Percentiles rank a stretch among this genome's conserved stretches.
phyloP scores from a whole-genome alignment of 192 early-diverging fungal genomes.

The Radiomyces spectabilis region DNA sequence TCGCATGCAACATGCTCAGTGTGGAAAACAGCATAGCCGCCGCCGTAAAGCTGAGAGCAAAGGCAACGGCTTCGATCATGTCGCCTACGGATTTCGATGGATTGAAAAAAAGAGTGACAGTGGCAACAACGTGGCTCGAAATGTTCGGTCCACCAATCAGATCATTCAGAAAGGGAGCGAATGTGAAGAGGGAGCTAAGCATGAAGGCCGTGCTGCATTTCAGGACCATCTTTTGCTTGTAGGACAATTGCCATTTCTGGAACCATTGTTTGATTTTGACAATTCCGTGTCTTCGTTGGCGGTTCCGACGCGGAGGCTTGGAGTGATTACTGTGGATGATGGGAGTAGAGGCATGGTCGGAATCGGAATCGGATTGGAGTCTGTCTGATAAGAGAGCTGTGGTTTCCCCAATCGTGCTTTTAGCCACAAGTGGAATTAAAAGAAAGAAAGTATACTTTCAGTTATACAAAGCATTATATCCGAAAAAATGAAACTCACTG shows the following conservation, averaged over 20 bases:
- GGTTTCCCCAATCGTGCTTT: too few species aligned
- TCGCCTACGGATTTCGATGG: slow-evolving; percentile 60
- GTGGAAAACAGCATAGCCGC: slow-evolving; percentile 31
- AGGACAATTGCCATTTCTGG: background rate
- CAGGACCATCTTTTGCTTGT: slow-evolving; percentile 29
- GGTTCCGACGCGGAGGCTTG: background rate
- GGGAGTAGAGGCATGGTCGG: background rate
- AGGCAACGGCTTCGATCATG: slow-evolving; percentile 41
- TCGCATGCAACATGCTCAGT: slow-evolving; percentile 30
- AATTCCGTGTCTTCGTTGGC: background rate
- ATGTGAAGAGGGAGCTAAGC: slow-evolving; percentile 56
- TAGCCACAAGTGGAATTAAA: too few species aligned
- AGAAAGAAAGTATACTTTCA: too few species aligned
- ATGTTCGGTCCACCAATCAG: slow-evolving; percentile 46
- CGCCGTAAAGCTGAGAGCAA: slow-evolving; percentile 14
- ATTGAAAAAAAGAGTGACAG: slow-evolving; percentile 63
- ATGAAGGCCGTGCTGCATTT: slow-evolving; percentile 61
- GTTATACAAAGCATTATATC: too few species aligned
- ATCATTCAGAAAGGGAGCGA: slow-evolving; percentile 42
- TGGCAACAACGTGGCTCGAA: slow-evolving; percentile 60
- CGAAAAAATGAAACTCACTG: too few species aligned
- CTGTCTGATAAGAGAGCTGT: too few species aligned
- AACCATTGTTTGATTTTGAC: background rate
- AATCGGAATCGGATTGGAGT: background rate
- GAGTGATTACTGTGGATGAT: background rate